Evolutionary conservation across 805 yeast species (phyloP).

Genomic region (Wickerhamiella allomyrinae): DNA sequence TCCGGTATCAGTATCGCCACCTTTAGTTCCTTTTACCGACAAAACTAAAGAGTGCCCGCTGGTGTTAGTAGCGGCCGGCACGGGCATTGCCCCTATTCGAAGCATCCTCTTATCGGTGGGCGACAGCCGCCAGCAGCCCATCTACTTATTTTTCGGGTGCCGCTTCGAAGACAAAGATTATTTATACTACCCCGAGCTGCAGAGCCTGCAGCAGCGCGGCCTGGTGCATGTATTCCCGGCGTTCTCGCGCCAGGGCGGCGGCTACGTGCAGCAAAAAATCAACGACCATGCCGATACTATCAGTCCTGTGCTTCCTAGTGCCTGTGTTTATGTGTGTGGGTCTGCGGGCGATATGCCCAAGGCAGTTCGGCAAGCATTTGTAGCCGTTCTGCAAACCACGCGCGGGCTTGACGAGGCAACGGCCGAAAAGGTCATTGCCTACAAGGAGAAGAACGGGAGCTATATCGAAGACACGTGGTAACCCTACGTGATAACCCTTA

Average conservation of each 20-base stretch:
- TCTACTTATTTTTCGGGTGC: conserved; percentile 62
- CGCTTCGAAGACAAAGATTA: conserved; percentile 52
- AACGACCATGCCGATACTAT: conserved; percentile 37
- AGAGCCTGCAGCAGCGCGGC: conserved; percentile 20
- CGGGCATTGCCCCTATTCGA: conserved; percentile 91
- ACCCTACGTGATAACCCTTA: not conserved
- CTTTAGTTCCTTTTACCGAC: conserved; percentile 19
- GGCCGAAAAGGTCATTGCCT: conserved; percentile 31
- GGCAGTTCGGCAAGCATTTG: conserved; percentile 69
- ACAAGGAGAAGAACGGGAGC: conserved; percentile 48
- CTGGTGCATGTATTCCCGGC: conserved; percentile 21
- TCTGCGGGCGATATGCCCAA: conserved; percentile 90
- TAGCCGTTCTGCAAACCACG: conserved; percentile 34
- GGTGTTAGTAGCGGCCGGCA: conserved; percentile 80
- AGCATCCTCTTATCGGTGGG: conserved; percentile 32
- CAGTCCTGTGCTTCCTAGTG: conserved; percentile 40
- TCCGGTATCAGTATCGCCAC: conserved; percentile 16
- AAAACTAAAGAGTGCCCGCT: conserved; percentile 25
- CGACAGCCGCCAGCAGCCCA: conserved; percentile 18
- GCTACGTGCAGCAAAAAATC: conserved; percentile 68
- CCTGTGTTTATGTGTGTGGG: conserved; percentile 72
- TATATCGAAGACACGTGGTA: conserved; percentile 89
- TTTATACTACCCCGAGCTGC: conserved; percentile 46
- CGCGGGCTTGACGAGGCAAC: conserved; percentile 18
- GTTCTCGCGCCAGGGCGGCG: conserved; percentile 33